Evolutionary conservation across 139 green algal genomes (phyloP).

Genomic region (Coccomyxa sp.): DNA sequence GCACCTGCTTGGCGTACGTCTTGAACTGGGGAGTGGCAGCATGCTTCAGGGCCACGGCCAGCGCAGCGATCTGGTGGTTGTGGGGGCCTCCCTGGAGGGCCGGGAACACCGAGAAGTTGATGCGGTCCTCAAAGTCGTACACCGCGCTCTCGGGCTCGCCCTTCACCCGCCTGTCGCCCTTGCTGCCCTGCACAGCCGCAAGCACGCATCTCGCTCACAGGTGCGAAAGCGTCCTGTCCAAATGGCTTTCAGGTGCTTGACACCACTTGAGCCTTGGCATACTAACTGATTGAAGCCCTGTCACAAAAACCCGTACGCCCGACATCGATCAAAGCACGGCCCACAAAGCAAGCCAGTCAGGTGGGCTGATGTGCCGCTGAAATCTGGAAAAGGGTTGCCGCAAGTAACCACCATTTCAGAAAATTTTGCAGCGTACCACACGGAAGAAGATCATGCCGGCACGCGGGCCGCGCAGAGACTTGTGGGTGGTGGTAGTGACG

Average conservation of each 20-base stretch:
- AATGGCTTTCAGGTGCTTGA: too few species aligned
- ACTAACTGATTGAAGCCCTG: too few species aligned
- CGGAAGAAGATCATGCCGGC: constrained; percentile 87
- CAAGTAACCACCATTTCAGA: too few species aligned
- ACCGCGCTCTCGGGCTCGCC: constrained; percentile 47
- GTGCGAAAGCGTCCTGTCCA: too few species aligned
- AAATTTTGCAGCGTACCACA: constrained; percentile 30
- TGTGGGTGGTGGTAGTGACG: constrained; percentile 91
- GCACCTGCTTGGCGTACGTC: constrained; percentile 45
- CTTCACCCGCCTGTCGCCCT: constrained; percentile 46
- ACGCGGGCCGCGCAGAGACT: constrained; percentile 76
- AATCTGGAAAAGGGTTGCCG: too few species aligned
- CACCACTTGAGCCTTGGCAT: too few species aligned
- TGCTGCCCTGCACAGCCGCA: constrained; percentile 49
- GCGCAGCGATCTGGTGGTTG: constrained; percentile 87
- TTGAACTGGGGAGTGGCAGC: constrained; percentile 53
- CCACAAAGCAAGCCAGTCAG: too few species aligned
- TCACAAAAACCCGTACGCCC: too few species aligned
- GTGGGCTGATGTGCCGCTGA: too few species aligned
- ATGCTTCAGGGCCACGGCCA: constrained; percentile 79
- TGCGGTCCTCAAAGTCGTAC: constrained; percentile 81
- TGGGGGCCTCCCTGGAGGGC: constrained; percentile 81
- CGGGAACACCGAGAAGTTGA: constrained; percentile 88
- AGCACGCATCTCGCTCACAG: too few species aligned
- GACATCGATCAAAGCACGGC: too few species aligned